Evolutionary conservation across 2,329 filamentous ascomycete genomes (phyloP), one percentile per base, ranked within the genome.

Genomic region (Monosporascus sp.): DNA sequence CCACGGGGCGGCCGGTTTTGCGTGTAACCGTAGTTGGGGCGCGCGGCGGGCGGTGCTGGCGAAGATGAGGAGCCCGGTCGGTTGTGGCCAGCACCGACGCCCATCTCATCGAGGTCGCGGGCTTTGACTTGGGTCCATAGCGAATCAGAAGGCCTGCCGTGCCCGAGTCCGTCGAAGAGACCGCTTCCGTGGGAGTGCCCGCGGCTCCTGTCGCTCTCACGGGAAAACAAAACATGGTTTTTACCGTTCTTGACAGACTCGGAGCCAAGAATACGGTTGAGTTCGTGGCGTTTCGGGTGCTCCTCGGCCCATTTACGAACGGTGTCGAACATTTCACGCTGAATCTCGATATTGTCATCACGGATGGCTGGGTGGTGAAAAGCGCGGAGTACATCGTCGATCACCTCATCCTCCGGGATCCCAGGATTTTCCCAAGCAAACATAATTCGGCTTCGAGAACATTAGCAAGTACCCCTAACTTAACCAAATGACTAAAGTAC

Each of bases 341-440:
- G 94, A 27, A 94, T 85, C 67, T 96, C 89, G 53, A 89, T 75
- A 52, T 78, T 77, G 51, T 88, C 85, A 61, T 94, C 82, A 24
- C 93, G 86, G 31, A 90, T 76, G 7, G 88, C 88, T 1, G 94
- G 94, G 67, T 99, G 94, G 69, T 99, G 94, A 74, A 97, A 96
- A 11, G 90, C 85, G 24, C 83, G 82, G 47, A 91, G 74, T 41
- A 95, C 83, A 61, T 97, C 93, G 57, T 89, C 78, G 57, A 92
- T 77, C 1, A 97, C 87, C 70, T 95, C 88, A 38, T 95, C 82
- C 4, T 94, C 87, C 0, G 90, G 83, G 0, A 96, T 85, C 44
- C 87, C 84, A 3, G 88, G 82, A 67, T 97, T 89, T 59, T 97
- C 89, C 90, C 92, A 97, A 3, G 92, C 93, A 66, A 93, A 96